phyloP scores from a whole-genome alignment of 1,284 basidiomycete genomes.

The Irpex sp. region DNA sequence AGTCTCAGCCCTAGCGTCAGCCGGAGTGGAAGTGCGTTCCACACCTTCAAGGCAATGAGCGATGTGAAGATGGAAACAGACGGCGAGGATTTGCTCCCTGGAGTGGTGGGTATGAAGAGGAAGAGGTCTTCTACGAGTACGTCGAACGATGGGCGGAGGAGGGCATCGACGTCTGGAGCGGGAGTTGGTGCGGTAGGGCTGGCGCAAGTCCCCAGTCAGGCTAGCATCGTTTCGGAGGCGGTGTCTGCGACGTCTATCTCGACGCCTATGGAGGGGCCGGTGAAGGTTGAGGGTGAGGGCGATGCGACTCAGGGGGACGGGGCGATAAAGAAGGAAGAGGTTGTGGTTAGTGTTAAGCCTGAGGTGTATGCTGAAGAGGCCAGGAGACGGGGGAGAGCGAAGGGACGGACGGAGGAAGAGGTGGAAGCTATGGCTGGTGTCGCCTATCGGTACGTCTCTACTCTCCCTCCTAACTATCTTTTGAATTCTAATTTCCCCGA shows the following conservation, averaged over 20 bases:
- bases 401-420: slow-evolving; percentile 42
- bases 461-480: neutral
- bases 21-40: too few relatives aligned
- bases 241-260: neutral
- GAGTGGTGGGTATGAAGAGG: neutral
- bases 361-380: slow-evolving; percentile 21
- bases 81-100: neutral
- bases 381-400: slow-evolving; percentile 27
- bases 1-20: too few relatives aligned
- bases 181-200: neutral
- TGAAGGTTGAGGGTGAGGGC: neutral
- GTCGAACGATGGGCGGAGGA: neutral
- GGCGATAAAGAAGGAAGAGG: neutral
- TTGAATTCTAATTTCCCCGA: neutral
- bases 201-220: neutral
- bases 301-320: neutral
- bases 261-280: neutral
- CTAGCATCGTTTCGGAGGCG: neutral
- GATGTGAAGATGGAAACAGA: neutral
- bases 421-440: slow-evolving; percentile 40
- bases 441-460: slow-evolving; percentile 40
- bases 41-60: neutral
- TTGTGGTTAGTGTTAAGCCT: slow-evolving; percentile 18
- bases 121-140: neutral
- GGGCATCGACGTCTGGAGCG: neutral